Evolutionary conservation across 306 rosid species (phyloP), one percentile per base, ranked within the genome.

Genomic region (Medicago lupulina): DNA sequence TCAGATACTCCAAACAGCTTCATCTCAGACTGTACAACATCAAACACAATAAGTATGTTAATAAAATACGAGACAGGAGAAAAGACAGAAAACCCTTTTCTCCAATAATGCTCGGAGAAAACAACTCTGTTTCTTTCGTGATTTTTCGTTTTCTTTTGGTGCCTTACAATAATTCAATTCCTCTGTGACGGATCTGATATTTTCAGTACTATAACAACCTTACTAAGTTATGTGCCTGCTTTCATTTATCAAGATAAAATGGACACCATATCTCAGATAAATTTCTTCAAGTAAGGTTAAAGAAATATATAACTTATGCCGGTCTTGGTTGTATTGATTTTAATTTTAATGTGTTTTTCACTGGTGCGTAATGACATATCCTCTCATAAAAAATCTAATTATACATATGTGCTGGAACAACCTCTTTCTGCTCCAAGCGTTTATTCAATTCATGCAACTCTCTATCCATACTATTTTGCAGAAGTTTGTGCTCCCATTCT

Each of bases 401-500:
- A 36, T 59, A 67, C 19, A 67, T 61, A 80, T 73, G 47, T 8
- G 28, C 39, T 50, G 67, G 71, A 85, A 80, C 75, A 67, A 73
- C 99, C 98, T 96, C 99, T 85, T 96, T 96, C 87, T 92, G 89
- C 83, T 96, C 92, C 74, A 96, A 84, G 73, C 98, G 98, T 83
- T 89, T 92, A 77, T 96, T 96, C 80, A 96, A 87, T 81, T 96
- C 99, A 67, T 92, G 81, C 76, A 96, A 82, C 86, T 96, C 99
- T 81, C 89, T 96, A 81, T 92, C 99, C 99, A 96, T 96, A 63
- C 93, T 89, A 84, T 84, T 91, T 47, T 96, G 98, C 76, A 96
- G 85, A 83, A 96, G 96, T 70, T 92, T 96, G 87, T 96, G 99
- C 86, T 96, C 99, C 99, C 96, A 96, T 68, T 92, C 99, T 85